Base-by-base conservation (phyloP, 106 monocot genomes). In the Xerophyta viscosa region DNA sequence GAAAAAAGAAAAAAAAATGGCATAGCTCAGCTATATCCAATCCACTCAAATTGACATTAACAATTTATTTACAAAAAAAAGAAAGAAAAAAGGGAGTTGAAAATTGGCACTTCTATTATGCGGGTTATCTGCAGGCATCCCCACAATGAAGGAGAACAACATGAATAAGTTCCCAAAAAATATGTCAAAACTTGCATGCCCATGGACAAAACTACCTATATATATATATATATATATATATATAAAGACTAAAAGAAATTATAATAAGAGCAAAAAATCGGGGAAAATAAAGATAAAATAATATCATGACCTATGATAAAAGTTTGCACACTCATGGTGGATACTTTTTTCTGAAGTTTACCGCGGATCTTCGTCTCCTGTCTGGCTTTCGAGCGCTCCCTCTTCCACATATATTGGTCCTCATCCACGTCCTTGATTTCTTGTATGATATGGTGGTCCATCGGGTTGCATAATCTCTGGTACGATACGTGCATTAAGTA, bases 371-470 rank as follows among this genome's bases (percentile, higher is more conserved):
- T 78, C 0, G 83, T 84, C 39, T 69, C 55, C 51, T 84, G 74
- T 50, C 78, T 69, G 22, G 78, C 83, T 44, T 71, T 74, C 0
- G 70, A 69, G 29, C 70, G 65, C 64, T 84, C 83, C 56, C 67
- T 62, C 49, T 70, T 78, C 78, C 83, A 84, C 83, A 84, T 84
- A 2, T 63, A 60, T 27, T 78, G 73, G 45, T 84, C 83, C 54
- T 84, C 83, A 13, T 78, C 66, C 20, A 78, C 83, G 48, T 78
- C 74, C 55, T 84, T 84, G 7, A 84, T 84, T 67, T 84, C 83
- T 58, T 78, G 83, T 20, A 84, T 78, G 24, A 84, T 66, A 48
- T 84, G 83, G 56, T 84, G 78, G 29, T 84, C 83, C 74, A 84
- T 74, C 1, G 83, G 83, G 25, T 84, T 74, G 31, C 69, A 26